Conservation (phyloP, 164 flowering plant species). For the Macadamia tetraphylla region DNA sequence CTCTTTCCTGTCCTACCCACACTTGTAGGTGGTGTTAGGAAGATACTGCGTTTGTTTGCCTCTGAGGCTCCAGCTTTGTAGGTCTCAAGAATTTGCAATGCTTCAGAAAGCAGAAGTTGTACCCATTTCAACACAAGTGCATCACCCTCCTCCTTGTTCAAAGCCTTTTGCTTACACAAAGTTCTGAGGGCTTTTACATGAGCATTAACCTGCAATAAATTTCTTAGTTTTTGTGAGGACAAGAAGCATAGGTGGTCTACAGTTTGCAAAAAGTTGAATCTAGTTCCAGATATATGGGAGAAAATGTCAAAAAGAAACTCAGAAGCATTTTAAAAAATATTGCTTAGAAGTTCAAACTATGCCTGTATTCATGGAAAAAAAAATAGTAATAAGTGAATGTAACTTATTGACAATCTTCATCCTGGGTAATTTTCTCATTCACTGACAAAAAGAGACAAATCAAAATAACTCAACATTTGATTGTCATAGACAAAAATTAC, state of each 20-base stretch:
- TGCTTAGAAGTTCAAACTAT: neutral
- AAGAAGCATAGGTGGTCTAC: neutral
- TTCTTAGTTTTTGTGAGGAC: neutral
- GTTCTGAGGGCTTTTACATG: conserved; percentile 89
- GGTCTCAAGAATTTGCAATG: conserved; percentile 46
- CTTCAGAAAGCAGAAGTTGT: conserved; percentile 57
- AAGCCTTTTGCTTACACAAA: conserved; percentile 73
- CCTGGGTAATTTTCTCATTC: neutral
- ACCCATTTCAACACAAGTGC: conserved; percentile 63
- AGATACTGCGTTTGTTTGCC: conserved; percentile 26
- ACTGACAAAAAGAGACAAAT: too few relatives aligned
- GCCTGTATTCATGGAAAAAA: neutral
- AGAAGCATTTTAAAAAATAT: too few relatives aligned
- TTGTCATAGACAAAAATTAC: too few relatives aligned
- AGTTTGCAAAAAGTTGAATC: neutral
- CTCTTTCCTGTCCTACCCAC: conserved; percentile 31
- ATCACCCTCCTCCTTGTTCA: conserved; percentile 56
- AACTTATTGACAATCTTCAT: neutral
- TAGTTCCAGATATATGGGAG: too few relatives aligned
- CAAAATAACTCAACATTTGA: too few relatives aligned
- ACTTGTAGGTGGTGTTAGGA: conserved; percentile 56
- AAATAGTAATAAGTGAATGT: neutral
- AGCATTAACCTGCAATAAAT: conserved; percentile 68
- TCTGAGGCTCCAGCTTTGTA: conserved; percentile 43
- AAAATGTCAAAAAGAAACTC: too few relatives aligned